phyloP scores from a whole-genome alignment of 306 rosid species.

The Aeschynomene evenia region DNA sequence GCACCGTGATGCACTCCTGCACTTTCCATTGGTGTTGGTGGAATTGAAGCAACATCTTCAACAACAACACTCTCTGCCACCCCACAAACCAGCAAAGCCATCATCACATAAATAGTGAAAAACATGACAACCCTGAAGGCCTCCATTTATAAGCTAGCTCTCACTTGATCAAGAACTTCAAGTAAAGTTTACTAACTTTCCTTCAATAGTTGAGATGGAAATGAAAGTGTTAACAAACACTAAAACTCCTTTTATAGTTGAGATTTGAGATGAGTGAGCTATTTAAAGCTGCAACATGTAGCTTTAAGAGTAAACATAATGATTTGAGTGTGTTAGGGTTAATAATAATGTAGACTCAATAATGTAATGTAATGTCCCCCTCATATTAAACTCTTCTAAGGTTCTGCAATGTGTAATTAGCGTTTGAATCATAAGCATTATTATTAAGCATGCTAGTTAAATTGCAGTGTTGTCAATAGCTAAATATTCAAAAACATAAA shows the following conservation, averaged over 20 bases:
- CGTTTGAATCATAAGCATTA: constrained; percentile 16
- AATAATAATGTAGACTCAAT: too few relatives aligned
- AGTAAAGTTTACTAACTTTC: constrained; percentile 1
- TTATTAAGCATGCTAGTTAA: constrained; percentile 27
- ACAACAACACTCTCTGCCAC: constrained; percentile 37
- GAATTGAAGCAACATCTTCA: constrained; percentile 54
- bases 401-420: constrained; percentile 18
- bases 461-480: not conserved
- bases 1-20: constrained; percentile 30
- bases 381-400: constrained; percentile 1
- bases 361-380: constrained; percentile 22
- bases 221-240: constrained; percentile 21
- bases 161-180: constrained; percentile 5
- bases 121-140: constrained; percentile 31
- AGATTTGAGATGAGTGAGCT: constrained; percentile 27
- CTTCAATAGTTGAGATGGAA: constrained; percentile 14
- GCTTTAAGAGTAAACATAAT: constrained; percentile 41
- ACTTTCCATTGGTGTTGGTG: constrained; percentile 77
- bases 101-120: constrained; percentile 44
- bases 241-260: constrained; percentile 27
- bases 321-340: constrained; percentile 46
- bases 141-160: constrained; percentile 28
- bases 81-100: constrained; percentile 42
- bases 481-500: not conserved
- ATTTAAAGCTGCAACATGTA: constrained; percentile 31